phyloP scores from a whole-genome alignment of 176 grass and related monocot genomes.

The Hyparrhenia diplandra region DNA sequence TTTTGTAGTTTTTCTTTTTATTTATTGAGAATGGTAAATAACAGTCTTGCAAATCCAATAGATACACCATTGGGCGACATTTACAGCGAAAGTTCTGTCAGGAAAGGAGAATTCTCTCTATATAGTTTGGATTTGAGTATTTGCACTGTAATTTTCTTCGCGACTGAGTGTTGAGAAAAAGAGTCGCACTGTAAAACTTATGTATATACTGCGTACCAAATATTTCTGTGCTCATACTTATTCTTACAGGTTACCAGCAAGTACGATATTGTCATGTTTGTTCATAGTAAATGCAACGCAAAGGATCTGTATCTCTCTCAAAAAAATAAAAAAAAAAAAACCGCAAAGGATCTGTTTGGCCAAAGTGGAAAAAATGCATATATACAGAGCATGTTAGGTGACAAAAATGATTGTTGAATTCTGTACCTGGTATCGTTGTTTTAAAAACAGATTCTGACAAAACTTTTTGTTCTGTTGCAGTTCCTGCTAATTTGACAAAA shows the following conservation, averaged over 20 bases:
- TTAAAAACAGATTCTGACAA: not conserved
- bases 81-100: no score
- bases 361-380: not conserved
- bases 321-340: no score
- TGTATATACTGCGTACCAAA: not conserved
- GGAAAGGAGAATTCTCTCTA: not conserved
- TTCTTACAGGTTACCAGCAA: not conserved
- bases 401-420: not conserved
- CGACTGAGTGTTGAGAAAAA: not conserved
- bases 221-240: not conserved
- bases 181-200: not conserved
- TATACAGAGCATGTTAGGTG: not conserved
- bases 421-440: not conserved
- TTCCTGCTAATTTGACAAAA: not conserved
- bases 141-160: not conserved
- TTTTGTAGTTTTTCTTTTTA: not conserved
- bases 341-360: not conserved
- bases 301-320: not conserved
- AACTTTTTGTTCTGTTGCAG: not conserved
- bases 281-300: not conserved
- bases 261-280: not conserved
- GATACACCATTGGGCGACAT: no score
- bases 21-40: no score
- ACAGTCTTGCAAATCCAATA: no score
- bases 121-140: not conserved